A percentile compares a stretch with the other conserved stretches of the same genome.
Evolutionary conservation across 208 protist genomes (phyloP).

Genomic region (Trypanosoma boissoni): DNA sequence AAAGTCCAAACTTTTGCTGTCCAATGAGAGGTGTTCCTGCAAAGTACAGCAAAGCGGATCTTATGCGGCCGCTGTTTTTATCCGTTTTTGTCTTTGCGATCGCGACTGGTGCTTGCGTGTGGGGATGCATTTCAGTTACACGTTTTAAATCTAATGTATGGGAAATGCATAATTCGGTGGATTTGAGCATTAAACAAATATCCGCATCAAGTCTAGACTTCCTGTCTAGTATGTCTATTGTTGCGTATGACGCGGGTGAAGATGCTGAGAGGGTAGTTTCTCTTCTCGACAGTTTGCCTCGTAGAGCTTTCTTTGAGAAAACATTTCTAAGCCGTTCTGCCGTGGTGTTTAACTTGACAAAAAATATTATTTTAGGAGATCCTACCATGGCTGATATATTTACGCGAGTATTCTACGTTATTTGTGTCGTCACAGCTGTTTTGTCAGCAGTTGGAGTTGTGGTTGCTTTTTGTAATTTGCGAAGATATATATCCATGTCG

Average conservation of each 20-base stretch:
- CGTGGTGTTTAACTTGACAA: constrained; percentile 18
- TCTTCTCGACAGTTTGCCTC: too few species aligned
- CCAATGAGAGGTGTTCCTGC: constrained; percentile 23
- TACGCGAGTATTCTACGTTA: constrained; percentile 28
- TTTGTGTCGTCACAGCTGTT: constrained; percentile 24
- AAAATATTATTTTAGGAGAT: constrained; percentile 8
- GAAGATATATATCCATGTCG: constrained; percentile 27
- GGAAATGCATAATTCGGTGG: background rate
- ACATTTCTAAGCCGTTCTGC: too few species aligned
- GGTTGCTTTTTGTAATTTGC: constrained; percentile 27
- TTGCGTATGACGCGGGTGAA: constrained; percentile 8
- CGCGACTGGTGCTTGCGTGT: constrained; percentile 22
- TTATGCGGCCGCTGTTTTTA: constrained; percentile 35
- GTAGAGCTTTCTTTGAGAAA: too few species aligned
- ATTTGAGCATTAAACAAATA: constrained; percentile 2
- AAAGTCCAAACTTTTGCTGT: constrained; percentile 43
- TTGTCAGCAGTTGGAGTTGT: constrained; percentile 17
- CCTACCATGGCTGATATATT: constrained; percentile 3
- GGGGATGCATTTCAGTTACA: constrained; percentile 14
- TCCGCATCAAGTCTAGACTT: background rate
- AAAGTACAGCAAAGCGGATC: constrained; percentile 41
- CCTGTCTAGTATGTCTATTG: constrained; percentile 1
- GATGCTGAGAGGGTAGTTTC: constrained; percentile 7
- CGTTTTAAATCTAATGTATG: background rate
- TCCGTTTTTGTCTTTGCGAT: constrained; percentile 22